These are phyloP conservation scores for Phyllosticta citribraziliensis DNA, from an alignment of 2,329 filamentous ascomycete species.

Conservation along the genomic window DNA sequence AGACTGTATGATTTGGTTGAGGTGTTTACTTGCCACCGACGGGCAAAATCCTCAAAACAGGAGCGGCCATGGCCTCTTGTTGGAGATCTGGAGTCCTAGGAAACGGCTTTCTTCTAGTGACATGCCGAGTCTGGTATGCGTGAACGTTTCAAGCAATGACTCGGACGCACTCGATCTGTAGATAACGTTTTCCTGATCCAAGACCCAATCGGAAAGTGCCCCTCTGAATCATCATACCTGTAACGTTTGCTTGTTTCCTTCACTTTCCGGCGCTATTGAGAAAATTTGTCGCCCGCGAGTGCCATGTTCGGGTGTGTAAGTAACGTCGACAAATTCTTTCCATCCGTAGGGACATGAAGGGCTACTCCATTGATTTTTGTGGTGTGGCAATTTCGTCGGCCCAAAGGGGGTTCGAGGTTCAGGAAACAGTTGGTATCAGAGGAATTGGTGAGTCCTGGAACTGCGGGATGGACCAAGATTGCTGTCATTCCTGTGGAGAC, in stretches of 20 bases:
- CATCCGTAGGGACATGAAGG: neutral
- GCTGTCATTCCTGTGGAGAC: no score
- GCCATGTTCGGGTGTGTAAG: neutral
- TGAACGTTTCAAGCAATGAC: neutral
- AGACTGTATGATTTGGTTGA: neutral
- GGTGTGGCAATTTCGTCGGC: no score
- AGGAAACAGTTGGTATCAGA: no score
- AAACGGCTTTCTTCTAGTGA: neutral
- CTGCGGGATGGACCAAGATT: no score
- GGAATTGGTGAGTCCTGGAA: no score
- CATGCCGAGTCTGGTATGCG: neutral
- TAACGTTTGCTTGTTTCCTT: neutral
- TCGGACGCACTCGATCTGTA: neutral
- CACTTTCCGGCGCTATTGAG: no score
- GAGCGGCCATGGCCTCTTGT: neutral
- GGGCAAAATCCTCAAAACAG: neutral
- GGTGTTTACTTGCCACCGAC: neutral
- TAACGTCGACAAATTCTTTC: neutral
- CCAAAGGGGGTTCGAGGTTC: no score
- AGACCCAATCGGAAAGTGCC: neutral
- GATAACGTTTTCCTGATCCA: neutral
- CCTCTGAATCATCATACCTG: neutral
- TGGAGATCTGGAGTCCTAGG: neutral
- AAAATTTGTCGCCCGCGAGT: no score
- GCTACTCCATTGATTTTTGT: no score